Conservation (phyloP, 495 filamentous ascomycete species). For the Neurospora tetraspora region DNA sequence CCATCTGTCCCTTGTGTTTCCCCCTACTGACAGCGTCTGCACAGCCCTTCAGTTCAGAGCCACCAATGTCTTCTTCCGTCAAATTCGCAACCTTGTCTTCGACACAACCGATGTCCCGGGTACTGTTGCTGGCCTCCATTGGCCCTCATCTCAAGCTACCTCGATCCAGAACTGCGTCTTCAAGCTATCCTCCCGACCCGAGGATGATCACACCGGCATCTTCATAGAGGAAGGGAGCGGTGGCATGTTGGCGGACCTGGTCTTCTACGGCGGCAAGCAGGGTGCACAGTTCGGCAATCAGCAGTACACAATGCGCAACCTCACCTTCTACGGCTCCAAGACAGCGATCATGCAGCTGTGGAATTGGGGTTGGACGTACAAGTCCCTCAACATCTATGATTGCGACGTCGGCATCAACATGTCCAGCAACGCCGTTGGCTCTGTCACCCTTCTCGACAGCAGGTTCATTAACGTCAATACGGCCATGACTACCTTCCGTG, state of each 20-base stretch:
- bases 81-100: slow-evolving; percentile 83
- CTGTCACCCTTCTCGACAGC: slow-evolving; percentile 71
- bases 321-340: slow-evolving; percentile 72
- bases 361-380: slow-evolving; percentile 84
- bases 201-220: slow-evolving; percentile 59
- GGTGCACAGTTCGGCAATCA: slow-evolving; percentile 63
- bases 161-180: slow-evolving; percentile 80
- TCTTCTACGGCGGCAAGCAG: slow-evolving; percentile 55
- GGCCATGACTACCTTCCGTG: slow-evolving; percentile 50
- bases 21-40: neutral
- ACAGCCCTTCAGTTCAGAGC: slow-evolving; percentile 20
- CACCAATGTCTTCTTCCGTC: slow-evolving; percentile 80
- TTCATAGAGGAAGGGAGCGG: slow-evolving; percentile 69
- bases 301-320: slow-evolving; percentile 83
- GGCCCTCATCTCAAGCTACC: slow-evolving; percentile 91
- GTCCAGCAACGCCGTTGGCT: slow-evolving; percentile 58
- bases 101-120: slow-evolving; percentile 60
- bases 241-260: slow-evolving; percentile 62
- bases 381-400: slow-evolving; percentile 65
- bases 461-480: slow-evolving; percentile 55
- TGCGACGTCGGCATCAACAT: slow-evolving; percentile 72
- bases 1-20: neutral
- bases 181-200: slow-evolving; percentile 49
- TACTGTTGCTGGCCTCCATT: slow-evolving; percentile 70
- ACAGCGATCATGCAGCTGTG: slow-evolving; percentile 83